Conservation (phyloP, 1,284 basidiomycete genomes). For the Ustilago vetiveriae region DNA sequence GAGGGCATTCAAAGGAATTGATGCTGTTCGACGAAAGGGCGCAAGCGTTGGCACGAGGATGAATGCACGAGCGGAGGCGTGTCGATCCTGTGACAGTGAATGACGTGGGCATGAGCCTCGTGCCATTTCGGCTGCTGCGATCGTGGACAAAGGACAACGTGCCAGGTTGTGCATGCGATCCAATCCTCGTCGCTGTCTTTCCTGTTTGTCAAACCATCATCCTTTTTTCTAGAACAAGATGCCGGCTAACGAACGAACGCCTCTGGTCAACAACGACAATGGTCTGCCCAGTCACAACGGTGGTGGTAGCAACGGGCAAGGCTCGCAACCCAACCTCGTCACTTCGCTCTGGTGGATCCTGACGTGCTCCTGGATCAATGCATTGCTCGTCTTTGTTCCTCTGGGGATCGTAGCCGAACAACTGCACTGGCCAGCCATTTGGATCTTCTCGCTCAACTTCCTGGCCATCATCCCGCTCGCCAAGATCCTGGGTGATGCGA, state of each 20-base stretch:
- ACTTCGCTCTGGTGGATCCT: conserved; percentile 60
- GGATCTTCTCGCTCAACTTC: conserved; percentile 64
- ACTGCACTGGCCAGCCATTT: conserved; percentile 58
- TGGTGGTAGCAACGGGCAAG: neutral
- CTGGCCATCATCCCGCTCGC: conserved; percentile 66
- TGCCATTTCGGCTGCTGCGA: too few relatives aligned
- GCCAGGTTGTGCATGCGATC: too few relatives aligned
- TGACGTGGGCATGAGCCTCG: too few relatives aligned
- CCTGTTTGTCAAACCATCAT: too few relatives aligned
- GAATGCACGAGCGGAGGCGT: too few relatives aligned
- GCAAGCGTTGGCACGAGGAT: too few relatives aligned
- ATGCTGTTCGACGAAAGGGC: too few relatives aligned
- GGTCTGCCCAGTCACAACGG: conserved; percentile 28
- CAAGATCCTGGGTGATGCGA: conserved; percentile 65
- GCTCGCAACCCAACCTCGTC: conserved; percentile 30
- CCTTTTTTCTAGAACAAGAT: conserved; percentile 5
- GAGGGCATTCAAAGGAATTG: too few relatives aligned
- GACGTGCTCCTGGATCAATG: conserved; percentile 59
- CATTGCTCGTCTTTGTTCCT: conserved; percentile 65
- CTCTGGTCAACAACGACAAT: conserved; percentile 20
- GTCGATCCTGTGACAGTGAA: too few relatives aligned
- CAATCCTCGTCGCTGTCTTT: too few relatives aligned
- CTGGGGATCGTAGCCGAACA: conserved; percentile 61
- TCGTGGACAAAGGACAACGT: too few relatives aligned
- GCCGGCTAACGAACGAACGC: conserved; percentile 43